These are phyloP conservation scores for Cardamine occulta DNA, from an alignment of 345 rosid species.

Conservation along the genomic window DNA sequence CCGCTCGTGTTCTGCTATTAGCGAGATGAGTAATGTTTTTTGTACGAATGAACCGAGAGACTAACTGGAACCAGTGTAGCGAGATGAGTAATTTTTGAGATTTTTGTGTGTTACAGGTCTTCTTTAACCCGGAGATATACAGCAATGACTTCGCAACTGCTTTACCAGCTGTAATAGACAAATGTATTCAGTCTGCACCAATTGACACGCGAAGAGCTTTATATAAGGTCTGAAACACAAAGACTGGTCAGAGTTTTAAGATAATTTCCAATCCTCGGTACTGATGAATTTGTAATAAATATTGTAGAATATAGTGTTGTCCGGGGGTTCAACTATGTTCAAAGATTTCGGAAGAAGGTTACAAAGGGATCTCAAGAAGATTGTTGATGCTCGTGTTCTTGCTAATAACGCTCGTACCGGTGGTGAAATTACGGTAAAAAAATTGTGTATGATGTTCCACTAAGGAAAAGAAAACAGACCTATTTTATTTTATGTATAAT, in stretches of 20 bases:
- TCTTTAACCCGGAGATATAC: slow-evolving; percentile 94
- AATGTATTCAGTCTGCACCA: slow-evolving; percentile 96
- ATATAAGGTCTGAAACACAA: slow-evolving; percentile 67
- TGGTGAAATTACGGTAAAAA: slow-evolving; percentile 71
- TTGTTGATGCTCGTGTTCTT: slow-evolving; percentile 89
- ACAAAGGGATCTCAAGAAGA: slow-evolving; percentile 94
- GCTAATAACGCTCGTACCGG: slow-evolving; percentile 80
- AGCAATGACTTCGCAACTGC: slow-evolving; percentile 74
- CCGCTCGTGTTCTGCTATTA: slow-evolving; percentile 10
- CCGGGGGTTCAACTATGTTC: slow-evolving; percentile 99
- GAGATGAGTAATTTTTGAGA: slow-evolving; percentile 27
- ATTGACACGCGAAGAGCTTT: slow-evolving; percentile 97
- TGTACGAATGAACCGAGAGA: background rate
- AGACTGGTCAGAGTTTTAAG: background rate
- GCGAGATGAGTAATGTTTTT: too few species aligned
- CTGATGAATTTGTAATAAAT: slow-evolving; percentile 36
- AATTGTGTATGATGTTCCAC: background rate
- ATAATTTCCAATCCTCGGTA: background rate
- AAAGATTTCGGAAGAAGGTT: slow-evolving; percentile 96
- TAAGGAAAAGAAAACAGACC: background rate
- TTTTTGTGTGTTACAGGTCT: slow-evolving; percentile 61
- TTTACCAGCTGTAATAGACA: slow-evolving; percentile 87
- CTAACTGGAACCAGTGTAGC: background rate
- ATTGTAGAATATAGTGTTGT: slow-evolving; percentile 87
- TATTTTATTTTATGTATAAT: background rate